Conservation (phyloP, 352 stramenopile species). For the Phytophthora macrochlamydospora region DNA sequence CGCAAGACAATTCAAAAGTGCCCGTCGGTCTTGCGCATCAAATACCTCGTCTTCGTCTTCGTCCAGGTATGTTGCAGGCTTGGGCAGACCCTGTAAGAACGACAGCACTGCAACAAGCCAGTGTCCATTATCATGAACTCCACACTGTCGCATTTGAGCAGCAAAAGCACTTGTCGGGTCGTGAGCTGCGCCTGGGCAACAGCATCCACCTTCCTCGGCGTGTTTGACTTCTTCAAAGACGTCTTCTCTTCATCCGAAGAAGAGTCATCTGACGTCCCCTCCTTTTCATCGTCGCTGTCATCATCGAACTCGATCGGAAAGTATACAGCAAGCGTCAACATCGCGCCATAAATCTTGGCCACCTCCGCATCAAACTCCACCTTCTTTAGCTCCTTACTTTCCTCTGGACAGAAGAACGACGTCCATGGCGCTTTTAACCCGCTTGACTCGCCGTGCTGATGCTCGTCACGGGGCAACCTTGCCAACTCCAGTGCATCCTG, state of each 20-base stretch:
- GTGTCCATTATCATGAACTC: slow-evolving; percentile 23
- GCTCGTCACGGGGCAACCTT: neutral
- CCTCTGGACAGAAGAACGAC: slow-evolving; percentile 54
- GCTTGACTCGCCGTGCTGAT: neutral
- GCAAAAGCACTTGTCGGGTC: slow-evolving; percentile 47
- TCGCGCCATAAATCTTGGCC: slow-evolving; percentile 52
- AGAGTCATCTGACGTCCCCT: slow-evolving; percentile 48
- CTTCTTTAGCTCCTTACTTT: slow-evolving; percentile 34
- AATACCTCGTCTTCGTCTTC: slow-evolving; percentile 49
- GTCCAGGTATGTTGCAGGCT: slow-evolving; percentile 46
- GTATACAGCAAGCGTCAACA: slow-evolving; percentile 54
- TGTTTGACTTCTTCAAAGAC: slow-evolving; percentile 7
- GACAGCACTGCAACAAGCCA: slow-evolving; percentile 56
- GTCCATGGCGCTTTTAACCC: slow-evolving; percentile 46
- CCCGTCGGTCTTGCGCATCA: slow-evolving; percentile 29
- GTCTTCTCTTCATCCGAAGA: slow-evolving; percentile 36
- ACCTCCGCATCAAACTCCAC: slow-evolving; percentile 46
- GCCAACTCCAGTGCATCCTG: slow-evolving; percentile 35
- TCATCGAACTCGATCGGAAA: slow-evolving; percentile 51
- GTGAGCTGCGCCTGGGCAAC: slow-evolving; percentile 41
- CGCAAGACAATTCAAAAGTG: slow-evolving; percentile 49
- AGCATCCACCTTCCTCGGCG: slow-evolving; percentile 24
- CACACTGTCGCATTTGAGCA: slow-evolving; percentile 40
- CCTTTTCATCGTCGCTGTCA: slow-evolving; percentile 28
- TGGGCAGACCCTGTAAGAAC: slow-evolving; percentile 45